Percentiles rank a stretch among this genome's conserved stretches.
These are phyloP conservation scores for Gilbertella persicaria DNA, from an alignment of 371 early-diverging fungal species.

Conservation along the genomic window DNA sequence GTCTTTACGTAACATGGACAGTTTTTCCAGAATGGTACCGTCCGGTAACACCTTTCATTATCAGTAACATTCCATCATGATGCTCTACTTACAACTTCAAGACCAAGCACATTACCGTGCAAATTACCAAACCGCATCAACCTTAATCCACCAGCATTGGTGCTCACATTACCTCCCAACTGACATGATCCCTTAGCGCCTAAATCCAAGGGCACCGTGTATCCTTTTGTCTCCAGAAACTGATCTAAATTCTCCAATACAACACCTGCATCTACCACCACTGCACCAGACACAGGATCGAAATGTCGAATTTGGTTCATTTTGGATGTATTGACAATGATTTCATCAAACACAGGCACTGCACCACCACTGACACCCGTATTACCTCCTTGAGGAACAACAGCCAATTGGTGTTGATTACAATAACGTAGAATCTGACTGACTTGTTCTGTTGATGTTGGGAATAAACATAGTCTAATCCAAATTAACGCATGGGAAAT, in stretches of 20 bases:
- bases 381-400: constrained; percentile 96
- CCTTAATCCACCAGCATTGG: constrained; percentile 95
- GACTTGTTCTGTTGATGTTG: constrained; percentile 83
- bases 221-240: constrained; percentile 74
- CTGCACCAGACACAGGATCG: constrained; percentile 79
- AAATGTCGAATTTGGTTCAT: constrained; percentile 80
- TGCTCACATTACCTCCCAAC: constrained; percentile 95
- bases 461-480: constrained; percentile 65
- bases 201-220: constrained; percentile 85
- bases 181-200: constrained; percentile 87
- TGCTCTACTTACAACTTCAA: constrained; percentile 62
- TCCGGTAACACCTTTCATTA: constrained; percentile 68
- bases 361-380: constrained; percentile 75
- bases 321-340: constrained; percentile 74
- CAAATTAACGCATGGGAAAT: background rate
- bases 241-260: constrained; percentile 84
- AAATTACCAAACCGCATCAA: constrained; percentile 89
- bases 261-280: constrained; percentile 88
- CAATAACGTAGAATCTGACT: constrained; percentile 84
- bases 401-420: constrained; percentile 76
- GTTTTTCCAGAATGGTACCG: constrained; percentile 84
- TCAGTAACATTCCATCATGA: background rate
- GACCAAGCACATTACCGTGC: constrained; percentile 88
- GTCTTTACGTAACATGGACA: constrained; percentile 80
- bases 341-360: constrained; percentile 89